Conservation (phyloP, 495 filamentous ascomycete genomes). For the Symbiotaphrina buchneri region DNA sequence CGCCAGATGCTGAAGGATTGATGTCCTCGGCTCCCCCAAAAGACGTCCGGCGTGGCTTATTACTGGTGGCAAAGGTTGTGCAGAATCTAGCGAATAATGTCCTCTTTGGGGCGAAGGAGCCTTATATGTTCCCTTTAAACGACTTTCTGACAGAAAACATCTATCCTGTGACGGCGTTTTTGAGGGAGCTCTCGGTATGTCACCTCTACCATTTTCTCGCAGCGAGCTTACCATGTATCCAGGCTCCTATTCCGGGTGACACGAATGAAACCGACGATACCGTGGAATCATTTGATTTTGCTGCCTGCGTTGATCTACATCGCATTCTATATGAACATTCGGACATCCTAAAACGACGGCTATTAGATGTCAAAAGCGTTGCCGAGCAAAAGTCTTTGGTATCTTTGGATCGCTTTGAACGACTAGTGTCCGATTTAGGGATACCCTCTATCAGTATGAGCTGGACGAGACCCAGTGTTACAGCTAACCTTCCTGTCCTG, state of each 20-base stretch:
- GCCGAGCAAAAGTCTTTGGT: conserved; percentile 17
- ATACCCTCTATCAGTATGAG: conserved; percentile 39
- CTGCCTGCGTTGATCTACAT: conserved; percentile 38
- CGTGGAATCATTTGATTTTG: conserved; percentile 38
- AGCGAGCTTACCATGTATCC: too few species aligned
- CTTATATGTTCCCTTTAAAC: conserved; percentile 44
- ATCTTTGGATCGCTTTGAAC: conserved; percentile 11
- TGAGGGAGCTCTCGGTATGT: conserved; percentile 35
- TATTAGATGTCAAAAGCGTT: too few species aligned
- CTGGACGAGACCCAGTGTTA: conserved; percentile 35
- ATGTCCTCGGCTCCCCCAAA: conserved; percentile 30
- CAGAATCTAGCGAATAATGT: conserved; percentile 50
- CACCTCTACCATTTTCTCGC: not conserved
- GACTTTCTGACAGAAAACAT: conserved; percentile 41
- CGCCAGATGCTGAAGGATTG: conserved; percentile 41
- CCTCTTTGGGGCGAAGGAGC: conserved; percentile 44
- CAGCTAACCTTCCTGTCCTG: conserved; percentile 28
- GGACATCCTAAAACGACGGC: conserved; percentile 38
- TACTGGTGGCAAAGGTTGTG: conserved; percentile 44
- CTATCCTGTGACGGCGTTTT: conserved; percentile 34
- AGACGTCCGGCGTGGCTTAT: conserved; percentile 38
- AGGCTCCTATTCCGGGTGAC: too few species aligned
- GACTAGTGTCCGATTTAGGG: conserved; percentile 36
- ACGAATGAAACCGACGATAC: too few species aligned
- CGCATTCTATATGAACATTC: conserved; percentile 45